Percentiles rank a stretch among this genome's conserved stretches.
These are phyloP conservation scores for Pigoraptor vietnamica DNA, from an alignment of 78 protist species.

Conservation along the genomic window DNA sequence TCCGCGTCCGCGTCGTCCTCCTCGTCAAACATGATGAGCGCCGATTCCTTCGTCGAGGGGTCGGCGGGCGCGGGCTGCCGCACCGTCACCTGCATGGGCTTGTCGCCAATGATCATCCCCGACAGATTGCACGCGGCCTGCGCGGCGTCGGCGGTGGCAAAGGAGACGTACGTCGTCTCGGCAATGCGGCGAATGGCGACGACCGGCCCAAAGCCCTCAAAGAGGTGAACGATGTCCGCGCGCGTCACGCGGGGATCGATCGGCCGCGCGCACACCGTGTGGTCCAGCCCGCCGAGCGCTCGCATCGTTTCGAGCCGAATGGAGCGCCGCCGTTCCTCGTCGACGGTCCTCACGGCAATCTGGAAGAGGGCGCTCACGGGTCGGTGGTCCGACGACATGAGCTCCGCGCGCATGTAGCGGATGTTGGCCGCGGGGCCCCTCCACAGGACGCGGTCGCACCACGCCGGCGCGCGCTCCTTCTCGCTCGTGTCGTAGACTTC, in stretches of 20 bases:
- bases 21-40: neutral
- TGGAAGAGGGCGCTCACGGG: neutral
- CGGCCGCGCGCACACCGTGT: neutral
- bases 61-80: neutral
- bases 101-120: neutral
- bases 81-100: neutral
- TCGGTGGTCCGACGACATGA: neutral
- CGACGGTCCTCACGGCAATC: neutral
- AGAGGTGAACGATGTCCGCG: neutral
- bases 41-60: neutral
- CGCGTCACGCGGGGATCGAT: neutral
- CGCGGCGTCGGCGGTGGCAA: neutral
- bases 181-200: neutral
- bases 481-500: slow-evolving; percentile 67
- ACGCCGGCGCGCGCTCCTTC: slow-evolving; percentile 76
- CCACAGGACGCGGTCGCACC: slow-evolving; percentile 54
- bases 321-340: neutral
- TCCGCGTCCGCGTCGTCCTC: neutral
- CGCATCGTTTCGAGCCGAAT: neutral
- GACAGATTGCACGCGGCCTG: neutral
- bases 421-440: neutral
- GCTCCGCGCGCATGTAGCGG: neutral
- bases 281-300: neutral
- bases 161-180: neutral
- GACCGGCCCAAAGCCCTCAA: neutral